These are phyloP conservation scores for Plenodomus lindquistii DNA, from an alignment of 2,329 filamentous ascomycete species.

Conservation along the genomic window DNA sequence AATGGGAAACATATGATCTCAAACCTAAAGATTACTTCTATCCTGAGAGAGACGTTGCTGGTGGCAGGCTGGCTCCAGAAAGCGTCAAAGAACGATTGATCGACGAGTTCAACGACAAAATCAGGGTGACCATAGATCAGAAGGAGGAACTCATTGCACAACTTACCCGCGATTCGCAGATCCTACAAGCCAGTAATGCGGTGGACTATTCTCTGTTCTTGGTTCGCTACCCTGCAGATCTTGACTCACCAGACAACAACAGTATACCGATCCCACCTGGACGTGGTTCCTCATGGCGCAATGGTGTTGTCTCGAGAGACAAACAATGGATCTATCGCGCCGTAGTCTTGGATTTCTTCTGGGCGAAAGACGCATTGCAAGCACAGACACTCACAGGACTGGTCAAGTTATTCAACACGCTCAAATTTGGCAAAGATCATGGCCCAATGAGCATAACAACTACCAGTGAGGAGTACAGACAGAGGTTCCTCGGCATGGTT, in stretches of 20 bases:
- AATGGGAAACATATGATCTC: slow-evolving; percentile 74
- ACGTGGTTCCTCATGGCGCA: slow-evolving; percentile 58
- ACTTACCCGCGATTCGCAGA: slow-evolving; percentile 64
- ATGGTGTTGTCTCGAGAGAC: slow-evolving; percentile 63
- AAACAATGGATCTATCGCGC: slow-evolving; percentile 69
- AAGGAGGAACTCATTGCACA: slow-evolving; percentile 60
- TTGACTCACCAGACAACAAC: slow-evolving; percentile 29
- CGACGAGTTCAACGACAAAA: slow-evolving; percentile 69
- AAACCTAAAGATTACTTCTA: slow-evolving; percentile 78
- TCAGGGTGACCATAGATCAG: slow-evolving; percentile 60
- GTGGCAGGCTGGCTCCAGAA: slow-evolving; percentile 64
- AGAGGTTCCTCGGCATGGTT: slow-evolving; percentile 60
- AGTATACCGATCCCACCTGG: slow-evolving; percentile 41
- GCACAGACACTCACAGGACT: slow-evolving; percentile 68
- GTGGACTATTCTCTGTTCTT: slow-evolving; percentile 79
- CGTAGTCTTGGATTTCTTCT: slow-evolving; percentile 75
- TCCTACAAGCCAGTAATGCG: slow-evolving; percentile 65
- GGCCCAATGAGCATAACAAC: slow-evolving; percentile 78
- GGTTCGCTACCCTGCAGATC: slow-evolving; percentile 58
- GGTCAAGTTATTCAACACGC: slow-evolving; percentile 64
- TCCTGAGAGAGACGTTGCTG: slow-evolving; percentile 71
- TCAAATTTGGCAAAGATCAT: slow-evolving; percentile 57
- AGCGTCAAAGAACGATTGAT: slow-evolving; percentile 68
- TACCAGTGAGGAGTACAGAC: slow-evolving; percentile 67
- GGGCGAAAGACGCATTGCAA: slow-evolving; percentile 72